Conservation (phyloP, 176 grass and related monocot genomes). For the Themeda triandra region DNA sequence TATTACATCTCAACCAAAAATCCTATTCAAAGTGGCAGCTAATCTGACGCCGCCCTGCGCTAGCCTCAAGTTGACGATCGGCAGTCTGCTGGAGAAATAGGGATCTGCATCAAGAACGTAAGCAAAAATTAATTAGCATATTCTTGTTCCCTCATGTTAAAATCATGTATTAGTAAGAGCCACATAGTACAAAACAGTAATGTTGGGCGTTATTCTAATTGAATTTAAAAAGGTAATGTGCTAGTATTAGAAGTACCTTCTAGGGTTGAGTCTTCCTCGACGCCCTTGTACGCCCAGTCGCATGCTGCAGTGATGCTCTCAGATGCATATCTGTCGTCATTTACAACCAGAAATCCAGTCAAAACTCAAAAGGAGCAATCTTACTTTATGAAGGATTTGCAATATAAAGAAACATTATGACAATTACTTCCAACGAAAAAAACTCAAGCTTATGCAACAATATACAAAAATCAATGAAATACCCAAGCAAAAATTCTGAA, state of each 20-base stretch:
- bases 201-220: background rate
- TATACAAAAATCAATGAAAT: background rate
- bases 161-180: background rate
- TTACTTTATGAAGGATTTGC: background rate
- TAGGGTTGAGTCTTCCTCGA: conserved; percentile 25
- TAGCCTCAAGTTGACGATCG: conserved; percentile 46
- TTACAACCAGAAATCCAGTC: background rate
- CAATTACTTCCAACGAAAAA: background rate
- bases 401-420: background rate
- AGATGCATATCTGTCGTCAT: conserved; percentile 47
- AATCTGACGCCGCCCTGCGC: conserved; percentile 53
- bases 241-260: conserved; percentile 17
- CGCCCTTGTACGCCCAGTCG: conserved; percentile 61
- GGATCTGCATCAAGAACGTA: conserved; percentile 37
- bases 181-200: background rate
- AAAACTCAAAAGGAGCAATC: background rate
- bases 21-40: conserved; percentile 62
- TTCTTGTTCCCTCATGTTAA: background rate
- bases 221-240: background rate
- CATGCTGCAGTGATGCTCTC: conserved; percentile 64
- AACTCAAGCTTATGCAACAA: background rate
- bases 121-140: background rate
- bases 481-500: too few species aligned
- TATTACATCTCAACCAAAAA: conserved; percentile 25
- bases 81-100: conserved; percentile 57